phyloP scores from a whole-genome alignment of 345 rosid genomes.

The Aquilaria malaccensis region DNA sequence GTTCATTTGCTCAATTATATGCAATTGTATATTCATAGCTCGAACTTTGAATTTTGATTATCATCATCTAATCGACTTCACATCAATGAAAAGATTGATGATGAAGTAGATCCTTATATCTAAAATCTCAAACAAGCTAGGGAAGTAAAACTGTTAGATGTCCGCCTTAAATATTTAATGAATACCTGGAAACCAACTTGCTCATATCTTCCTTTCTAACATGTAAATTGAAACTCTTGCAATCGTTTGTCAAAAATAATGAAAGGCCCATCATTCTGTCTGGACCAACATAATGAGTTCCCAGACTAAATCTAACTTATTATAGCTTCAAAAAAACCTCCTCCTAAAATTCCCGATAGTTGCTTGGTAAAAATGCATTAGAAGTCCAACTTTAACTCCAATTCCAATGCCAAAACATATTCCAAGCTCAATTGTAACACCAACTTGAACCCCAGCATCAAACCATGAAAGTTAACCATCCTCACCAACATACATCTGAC shows the following conservation, averaged over 20 bases:
- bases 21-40: no score
- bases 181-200: no score
- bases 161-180: no score
- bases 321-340: slow-evolving; percentile 48
- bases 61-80: no score
- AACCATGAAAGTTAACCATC: slow-evolving; percentile 84
- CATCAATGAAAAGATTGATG: no score
- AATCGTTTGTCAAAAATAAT: slow-evolving; percentile 12
- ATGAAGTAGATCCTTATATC: no score
- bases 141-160: no score
- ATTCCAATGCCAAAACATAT: slow-evolving; percentile 72
- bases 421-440: slow-evolving; percentile 84
- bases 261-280: slow-evolving; percentile 8
- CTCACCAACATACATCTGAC: slow-evolving; percentile 42
- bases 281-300: slow-evolving; percentile 1
- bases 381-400: slow-evolving; percentile 65
- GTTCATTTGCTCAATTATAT: no score
- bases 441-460: slow-evolving; percentile 82
- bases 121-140: no score
- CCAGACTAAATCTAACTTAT: background rate
- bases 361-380: slow-evolving; percentile 82
- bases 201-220: slow-evolving; percentile 1
- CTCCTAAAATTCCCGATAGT: slow-evolving; percentile 76
- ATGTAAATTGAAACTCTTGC: slow-evolving; percentile 13
- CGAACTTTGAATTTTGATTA: no score